Evolutionary conservation across 2,329 filamentous ascomycete genomes (phyloP).

Genomic region (Trichoderma pleuroti): DNA sequence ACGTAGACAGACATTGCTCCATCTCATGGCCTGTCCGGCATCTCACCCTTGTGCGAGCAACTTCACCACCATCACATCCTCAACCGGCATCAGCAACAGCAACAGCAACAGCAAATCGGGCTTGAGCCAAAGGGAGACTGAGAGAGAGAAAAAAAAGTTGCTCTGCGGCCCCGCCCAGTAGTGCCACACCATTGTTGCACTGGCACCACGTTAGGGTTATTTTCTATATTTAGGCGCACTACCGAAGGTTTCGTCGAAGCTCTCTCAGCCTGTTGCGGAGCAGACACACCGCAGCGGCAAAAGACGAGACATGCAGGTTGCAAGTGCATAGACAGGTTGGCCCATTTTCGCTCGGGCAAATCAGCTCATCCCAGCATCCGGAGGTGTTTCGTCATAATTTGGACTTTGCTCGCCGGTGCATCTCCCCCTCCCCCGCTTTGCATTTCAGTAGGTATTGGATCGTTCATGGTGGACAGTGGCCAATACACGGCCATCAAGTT

Average conservation of each 20-base stretch:
- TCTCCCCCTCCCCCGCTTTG: neutral
- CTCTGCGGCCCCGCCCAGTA: constrained; percentile 6
- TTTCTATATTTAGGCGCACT: constrained; percentile 18
- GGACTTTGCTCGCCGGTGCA: neutral
- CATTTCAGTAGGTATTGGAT: neutral
- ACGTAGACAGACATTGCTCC: neutral
- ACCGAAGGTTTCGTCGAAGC: constrained; percentile 16
- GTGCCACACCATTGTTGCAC: constrained; percentile 10
- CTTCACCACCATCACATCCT: neutral
- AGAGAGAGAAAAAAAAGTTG: neutral
- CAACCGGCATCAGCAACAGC: neutral
- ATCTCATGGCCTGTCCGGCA: neutral
- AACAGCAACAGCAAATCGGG: neutral
- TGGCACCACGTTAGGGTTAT: constrained; percentile 4
- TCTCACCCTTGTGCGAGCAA: neutral
- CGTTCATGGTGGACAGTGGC: neutral
- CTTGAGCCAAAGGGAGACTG: neutral
- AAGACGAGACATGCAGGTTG: neutral
- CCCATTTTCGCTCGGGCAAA: neutral
- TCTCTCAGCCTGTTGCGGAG: constrained; percentile 6
- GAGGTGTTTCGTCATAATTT: neutral
- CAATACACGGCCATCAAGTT: neutral
- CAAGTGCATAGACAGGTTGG: neutral
- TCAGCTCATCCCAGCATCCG: neutral
- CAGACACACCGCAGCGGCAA: constrained; percentile 2